Evolutionary conservation across 768 basidiomycete species (phyloP).

Genomic region (Udeniomyces megalosporus): DNA sequence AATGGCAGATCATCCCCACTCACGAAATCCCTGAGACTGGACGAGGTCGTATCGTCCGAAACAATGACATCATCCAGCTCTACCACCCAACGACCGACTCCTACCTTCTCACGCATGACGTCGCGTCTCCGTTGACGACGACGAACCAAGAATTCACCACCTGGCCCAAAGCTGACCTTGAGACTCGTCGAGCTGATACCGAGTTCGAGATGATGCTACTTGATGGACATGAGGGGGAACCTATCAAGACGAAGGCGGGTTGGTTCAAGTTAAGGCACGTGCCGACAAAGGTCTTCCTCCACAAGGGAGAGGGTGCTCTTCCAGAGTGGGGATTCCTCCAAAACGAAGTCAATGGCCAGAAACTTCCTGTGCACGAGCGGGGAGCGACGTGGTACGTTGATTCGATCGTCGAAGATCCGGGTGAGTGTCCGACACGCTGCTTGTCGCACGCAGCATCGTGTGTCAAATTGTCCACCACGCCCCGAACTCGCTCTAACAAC

Average conservation of each 20-base stretch:
- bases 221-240: conserved; percentile 58
- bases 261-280: conserved; percentile 83
- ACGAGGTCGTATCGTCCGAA: conserved; percentile 76
- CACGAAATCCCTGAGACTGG: conserved; percentile 87
- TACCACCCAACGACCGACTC: conserved; percentile 73
- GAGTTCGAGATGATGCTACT: conserved; percentile 62
- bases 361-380: conserved; percentile 57
- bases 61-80: conserved; percentile 75
- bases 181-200: conserved; percentile 67
- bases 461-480: too few species aligned
- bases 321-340: conserved; percentile 97
- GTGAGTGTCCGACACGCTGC: too few species aligned
- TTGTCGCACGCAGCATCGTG: too few species aligned
- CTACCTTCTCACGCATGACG: conserved; percentile 82
- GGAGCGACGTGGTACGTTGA: conserved; percentile 79
- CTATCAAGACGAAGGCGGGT: conserved; percentile 85
- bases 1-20: conserved; percentile 90
- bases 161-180: conserved; percentile 39
- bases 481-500: too few species aligned
- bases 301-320: conserved; percentile 70
- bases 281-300: conserved; percentile 78
- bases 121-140: conserved; percentile 88
- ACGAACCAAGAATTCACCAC: conserved; percentile 99
- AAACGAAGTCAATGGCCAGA: conserved; percentile 96
- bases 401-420: conserved; percentile 54